Conservation (phyloP, 2,329 filamentous ascomycete genomes). For the Fusarium bulbicola region DNA sequence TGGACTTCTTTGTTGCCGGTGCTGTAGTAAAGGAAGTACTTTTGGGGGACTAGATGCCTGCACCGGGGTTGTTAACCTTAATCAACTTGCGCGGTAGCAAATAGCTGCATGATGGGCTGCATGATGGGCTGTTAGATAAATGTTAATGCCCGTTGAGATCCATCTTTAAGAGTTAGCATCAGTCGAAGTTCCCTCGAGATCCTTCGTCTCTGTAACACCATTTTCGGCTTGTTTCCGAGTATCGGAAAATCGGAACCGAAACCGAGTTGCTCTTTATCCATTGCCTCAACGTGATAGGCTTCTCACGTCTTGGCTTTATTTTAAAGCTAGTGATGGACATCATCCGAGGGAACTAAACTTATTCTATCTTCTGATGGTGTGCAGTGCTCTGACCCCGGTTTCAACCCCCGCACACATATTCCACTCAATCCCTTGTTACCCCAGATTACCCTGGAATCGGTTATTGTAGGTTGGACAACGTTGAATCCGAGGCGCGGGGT, state of each 20-base stretch:
- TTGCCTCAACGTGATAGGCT: neutral
- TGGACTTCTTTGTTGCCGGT: neutral
- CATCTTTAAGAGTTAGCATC: accelerated
- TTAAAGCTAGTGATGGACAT: neutral
- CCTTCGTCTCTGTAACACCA: neutral
- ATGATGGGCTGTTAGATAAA: too few species aligned
- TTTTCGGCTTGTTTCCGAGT: neutral
- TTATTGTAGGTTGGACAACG: neutral
- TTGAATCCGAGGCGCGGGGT: neutral
- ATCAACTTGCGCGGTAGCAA: neutral
- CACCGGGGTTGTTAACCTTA: neutral
- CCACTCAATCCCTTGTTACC: neutral
- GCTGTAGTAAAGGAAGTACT: neutral
- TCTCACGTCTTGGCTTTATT: neutral
- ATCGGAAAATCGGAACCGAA: neutral
- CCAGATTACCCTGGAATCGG: neutral
- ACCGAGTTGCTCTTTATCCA: neutral
- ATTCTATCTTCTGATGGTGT: neutral
- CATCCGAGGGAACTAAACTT: neutral
- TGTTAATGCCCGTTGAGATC: neutral
- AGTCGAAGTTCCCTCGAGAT: neutral
- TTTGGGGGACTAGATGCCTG: neutral
- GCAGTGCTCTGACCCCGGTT: too few species aligned
- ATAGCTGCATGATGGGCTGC: neutral
- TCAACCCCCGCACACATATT: neutral